These are phyloP conservation scores for Rhizomucor pusillus DNA, from an alignment of 371 early-diverging fungal genomes.

Conservation along the genomic window DNA sequence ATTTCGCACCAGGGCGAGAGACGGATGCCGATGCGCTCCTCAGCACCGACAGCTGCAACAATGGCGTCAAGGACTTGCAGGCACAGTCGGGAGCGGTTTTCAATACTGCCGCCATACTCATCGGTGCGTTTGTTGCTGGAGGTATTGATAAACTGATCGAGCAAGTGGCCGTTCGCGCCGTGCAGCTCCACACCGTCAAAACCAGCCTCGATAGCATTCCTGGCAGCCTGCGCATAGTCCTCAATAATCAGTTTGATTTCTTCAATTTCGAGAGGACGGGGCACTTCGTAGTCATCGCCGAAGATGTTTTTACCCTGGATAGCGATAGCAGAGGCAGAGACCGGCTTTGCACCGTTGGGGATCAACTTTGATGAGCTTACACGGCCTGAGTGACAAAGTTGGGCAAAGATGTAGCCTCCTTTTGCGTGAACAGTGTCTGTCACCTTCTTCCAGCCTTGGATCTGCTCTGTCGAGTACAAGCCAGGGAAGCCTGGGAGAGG, in stretches of 20 bases:
- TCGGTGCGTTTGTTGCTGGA: conserved; percentile 58
- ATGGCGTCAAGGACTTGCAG: conserved; percentile 43
- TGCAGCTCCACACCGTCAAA: conserved; percentile 75
- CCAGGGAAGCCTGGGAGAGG: conserved; percentile 41
- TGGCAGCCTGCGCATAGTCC: conserved; percentile 58
- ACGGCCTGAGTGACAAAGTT: conserved; percentile 31
- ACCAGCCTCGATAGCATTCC: conserved; percentile 40
- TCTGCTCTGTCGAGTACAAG: conserved; percentile 50
- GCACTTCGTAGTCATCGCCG: conserved; percentile 30
- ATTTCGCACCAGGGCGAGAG: conserved; percentile 20
- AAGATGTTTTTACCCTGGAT: conserved; percentile 10
- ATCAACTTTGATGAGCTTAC: conserved; percentile 1
- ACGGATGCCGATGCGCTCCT: conserved; percentile 16
- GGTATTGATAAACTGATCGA: conserved; percentile 42
- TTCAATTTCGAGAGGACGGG: conserved; percentile 57
- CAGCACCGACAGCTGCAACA: background rate
- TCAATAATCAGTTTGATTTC: conserved; percentile 58
- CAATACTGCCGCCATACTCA: conserved; percentile 53
- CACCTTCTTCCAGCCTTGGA: conserved; percentile 56
- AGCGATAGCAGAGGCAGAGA: conserved; percentile 19
- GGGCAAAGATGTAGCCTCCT: conserved; percentile 55
- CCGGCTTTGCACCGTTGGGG: conserved; percentile 8
- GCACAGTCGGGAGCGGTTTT: conserved; percentile 51
- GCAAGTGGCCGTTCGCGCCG: conserved; percentile 62
- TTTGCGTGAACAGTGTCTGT: conserved; percentile 59